Conservation (phyloP, 2,329 filamentous ascomycete genomes). For the Parasarocladium wereldwijsianum region DNA sequence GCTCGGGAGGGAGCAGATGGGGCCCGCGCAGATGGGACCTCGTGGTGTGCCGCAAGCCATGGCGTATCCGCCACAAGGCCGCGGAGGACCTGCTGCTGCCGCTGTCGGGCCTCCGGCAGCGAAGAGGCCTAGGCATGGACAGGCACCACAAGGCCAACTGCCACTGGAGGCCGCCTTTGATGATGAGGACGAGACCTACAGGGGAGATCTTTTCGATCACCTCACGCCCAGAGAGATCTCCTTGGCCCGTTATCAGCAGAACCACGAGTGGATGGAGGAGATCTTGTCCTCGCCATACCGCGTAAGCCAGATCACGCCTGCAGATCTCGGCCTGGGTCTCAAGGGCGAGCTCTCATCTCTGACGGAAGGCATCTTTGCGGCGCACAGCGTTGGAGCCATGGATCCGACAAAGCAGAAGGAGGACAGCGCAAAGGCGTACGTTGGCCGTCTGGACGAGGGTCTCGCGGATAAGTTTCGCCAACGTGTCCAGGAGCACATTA, state of each 20-base stretch:
- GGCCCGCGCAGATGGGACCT: slow-evolving; percentile 26
- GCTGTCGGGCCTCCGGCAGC: slow-evolving; percentile 35
- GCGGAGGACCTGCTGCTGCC: no score
- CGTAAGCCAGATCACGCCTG: slow-evolving; percentile 69
- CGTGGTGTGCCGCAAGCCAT: slow-evolving; percentile 42
- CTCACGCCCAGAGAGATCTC: slow-evolving; percentile 84
- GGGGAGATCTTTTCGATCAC: slow-evolving; percentile 81
- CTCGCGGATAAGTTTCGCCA: slow-evolving; percentile 74
- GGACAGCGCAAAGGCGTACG: slow-evolving; percentile 38
- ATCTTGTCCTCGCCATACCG: slow-evolving; percentile 82
- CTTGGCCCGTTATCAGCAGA: slow-evolving; percentile 73
- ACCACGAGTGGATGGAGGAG: slow-evolving; percentile 99
- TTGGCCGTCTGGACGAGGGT: slow-evolving; percentile 51
- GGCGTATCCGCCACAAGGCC: slow-evolving; percentile 47
- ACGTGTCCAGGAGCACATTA: slow-evolving; percentile 57
- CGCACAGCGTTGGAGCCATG: slow-evolving; percentile 25
- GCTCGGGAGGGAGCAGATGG: slow-evolving; percentile 32
- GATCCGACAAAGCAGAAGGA: slow-evolving; percentile 28
- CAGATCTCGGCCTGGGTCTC: slow-evolving; percentile 73
- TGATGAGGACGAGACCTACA: slow-evolving; percentile 78
- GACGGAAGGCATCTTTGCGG: slow-evolving; percentile 74
- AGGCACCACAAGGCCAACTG: slow-evolving; percentile 23
- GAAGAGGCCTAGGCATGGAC: slow-evolving; percentile 36
- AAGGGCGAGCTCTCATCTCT: slow-evolving; percentile 69
- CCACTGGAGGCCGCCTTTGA: slow-evolving; percentile 42